These are phyloP conservation scores for Syncephalastrum sp. DNA, from an alignment of 371 early-diverging fungal genomes.

Conservation along the genomic window DNA sequence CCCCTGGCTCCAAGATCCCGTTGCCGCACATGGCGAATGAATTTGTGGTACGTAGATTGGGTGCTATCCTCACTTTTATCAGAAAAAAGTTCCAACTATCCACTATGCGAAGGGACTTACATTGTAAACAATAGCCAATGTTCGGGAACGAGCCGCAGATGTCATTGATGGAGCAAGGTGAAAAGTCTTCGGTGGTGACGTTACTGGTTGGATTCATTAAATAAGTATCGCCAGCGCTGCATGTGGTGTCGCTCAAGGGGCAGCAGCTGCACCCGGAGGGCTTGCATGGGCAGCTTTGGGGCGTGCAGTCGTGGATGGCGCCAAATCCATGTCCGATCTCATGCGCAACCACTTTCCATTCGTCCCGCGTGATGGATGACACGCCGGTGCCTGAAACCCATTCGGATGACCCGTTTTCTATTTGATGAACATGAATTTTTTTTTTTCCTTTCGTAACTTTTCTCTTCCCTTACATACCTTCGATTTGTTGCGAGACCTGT, in stretches of 20 bases:
- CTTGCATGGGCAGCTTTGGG: conserved; percentile 59
- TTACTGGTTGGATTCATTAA: conserved; percentile 90
- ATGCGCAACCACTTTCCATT: conserved; percentile 97
- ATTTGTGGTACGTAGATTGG: conserved; percentile 29
- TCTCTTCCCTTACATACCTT: conserved; percentile 17
- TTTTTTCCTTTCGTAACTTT: neutral
- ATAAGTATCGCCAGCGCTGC: conserved; percentile 79
- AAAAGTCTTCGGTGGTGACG: conserved; percentile 68
- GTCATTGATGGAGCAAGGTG: conserved; percentile 75
- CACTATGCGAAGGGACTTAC: conserved; percentile 25
- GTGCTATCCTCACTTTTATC: conserved; percentile 15
- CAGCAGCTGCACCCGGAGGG: conserved; percentile 66
- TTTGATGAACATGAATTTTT: neutral
- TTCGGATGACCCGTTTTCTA: conserved; percentile 43
- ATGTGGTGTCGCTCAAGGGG: conserved; percentile 64
- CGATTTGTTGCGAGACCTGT: conserved; percentile 46
- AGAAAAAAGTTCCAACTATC: neutral
- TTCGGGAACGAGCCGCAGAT: conserved; percentile 68
- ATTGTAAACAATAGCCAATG: conserved; percentile 59
- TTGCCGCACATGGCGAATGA: conserved; percentile 86
- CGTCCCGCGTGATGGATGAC: conserved; percentile 78
- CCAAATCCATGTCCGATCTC: conserved; percentile 91
- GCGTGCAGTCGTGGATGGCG: conserved; percentile 70
- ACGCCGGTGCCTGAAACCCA: conserved; percentile 87
- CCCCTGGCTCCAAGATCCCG: conserved; percentile 86